Evolutionary conservation across 768 basidiomycete species (phyloP).

Genomic region (Mrakia blollopis): DNA sequence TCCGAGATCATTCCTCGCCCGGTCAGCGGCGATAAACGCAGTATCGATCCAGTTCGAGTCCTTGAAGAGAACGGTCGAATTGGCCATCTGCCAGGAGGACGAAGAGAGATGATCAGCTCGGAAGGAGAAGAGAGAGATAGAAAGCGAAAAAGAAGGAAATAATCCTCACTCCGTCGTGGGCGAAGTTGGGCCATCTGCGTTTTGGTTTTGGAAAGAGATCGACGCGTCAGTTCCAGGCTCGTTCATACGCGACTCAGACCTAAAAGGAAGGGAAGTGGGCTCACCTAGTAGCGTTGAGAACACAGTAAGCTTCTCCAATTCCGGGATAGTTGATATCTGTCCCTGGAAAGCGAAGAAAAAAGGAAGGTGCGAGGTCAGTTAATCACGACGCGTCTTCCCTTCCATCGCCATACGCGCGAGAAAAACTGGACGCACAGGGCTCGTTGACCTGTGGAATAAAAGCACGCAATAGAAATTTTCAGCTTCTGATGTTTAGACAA

Average conservation of each 20-base stretch:
- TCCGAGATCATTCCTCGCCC: conserved; percentile 1
- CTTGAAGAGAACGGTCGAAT: conserved; percentile 13
- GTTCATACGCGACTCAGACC: no score
- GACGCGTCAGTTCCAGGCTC: background rate
- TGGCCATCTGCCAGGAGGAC: conserved; percentile 2
- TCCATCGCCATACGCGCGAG: no score
- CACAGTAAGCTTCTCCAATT: background rate
- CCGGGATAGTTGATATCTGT: background rate
- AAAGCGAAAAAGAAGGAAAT: background rate
- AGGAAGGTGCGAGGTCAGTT: background rate
- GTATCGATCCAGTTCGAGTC: conserved; percentile 13
- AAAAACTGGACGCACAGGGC: background rate
- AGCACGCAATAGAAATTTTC: no score
- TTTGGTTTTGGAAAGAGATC: background rate
- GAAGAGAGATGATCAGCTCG: background rate
- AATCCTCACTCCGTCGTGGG: background rate
- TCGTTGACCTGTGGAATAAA: background rate
- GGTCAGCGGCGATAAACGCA: background rate
- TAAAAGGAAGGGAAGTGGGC: background rate
- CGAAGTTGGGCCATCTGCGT: conserved; percentile 21
- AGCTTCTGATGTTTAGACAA: no score
- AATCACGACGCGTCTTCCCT: background rate
- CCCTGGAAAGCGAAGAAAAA: background rate
- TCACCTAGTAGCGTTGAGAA: background rate
- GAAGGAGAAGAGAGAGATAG: background rate